Conservation (phyloP, 2,329 filamentous ascomycete species). For the Ceratocystis diversiconidia region DNA sequence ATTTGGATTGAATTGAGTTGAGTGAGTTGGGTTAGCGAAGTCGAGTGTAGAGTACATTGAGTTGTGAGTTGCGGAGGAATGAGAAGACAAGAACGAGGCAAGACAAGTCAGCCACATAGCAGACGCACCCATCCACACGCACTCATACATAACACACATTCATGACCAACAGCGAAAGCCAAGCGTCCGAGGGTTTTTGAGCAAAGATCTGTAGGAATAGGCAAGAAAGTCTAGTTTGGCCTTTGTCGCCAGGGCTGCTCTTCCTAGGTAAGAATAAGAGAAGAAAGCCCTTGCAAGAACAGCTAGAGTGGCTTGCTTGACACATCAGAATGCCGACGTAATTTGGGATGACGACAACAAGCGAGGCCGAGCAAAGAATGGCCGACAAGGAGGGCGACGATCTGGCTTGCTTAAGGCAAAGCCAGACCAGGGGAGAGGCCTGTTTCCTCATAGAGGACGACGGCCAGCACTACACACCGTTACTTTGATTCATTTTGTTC, state of each 20-base stretch:
- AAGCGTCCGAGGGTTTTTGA: background rate
- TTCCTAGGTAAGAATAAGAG: background rate
- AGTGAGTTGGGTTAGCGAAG: background rate
- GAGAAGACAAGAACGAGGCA: background rate
- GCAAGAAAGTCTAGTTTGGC: background rate
- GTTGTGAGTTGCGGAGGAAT: background rate
- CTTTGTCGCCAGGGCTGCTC: background rate
- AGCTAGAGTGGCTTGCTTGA: slow-evolving; percentile 1
- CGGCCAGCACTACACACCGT: background rate
- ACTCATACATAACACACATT: no score
- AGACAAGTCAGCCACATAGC: background rate
- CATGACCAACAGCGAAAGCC: background rate
- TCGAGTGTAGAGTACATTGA: background rate
- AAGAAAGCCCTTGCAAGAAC: background rate
- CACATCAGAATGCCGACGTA: background rate
- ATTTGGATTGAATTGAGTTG: background rate
- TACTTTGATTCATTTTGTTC: background rate
- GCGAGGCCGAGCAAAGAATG: background rate
- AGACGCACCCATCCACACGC: no score
- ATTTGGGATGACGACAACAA: slow-evolving; percentile 2
- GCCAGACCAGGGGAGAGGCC: background rate
- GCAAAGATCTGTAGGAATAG: background rate
- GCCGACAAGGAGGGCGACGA: background rate
- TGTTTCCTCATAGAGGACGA: background rate
- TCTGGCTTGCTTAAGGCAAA: background rate